These are phyloP conservation scores for Rhizoctonia solani DNA, from an alignment of 1,284 basidiomycete species.

Conservation along the genomic window DNA sequence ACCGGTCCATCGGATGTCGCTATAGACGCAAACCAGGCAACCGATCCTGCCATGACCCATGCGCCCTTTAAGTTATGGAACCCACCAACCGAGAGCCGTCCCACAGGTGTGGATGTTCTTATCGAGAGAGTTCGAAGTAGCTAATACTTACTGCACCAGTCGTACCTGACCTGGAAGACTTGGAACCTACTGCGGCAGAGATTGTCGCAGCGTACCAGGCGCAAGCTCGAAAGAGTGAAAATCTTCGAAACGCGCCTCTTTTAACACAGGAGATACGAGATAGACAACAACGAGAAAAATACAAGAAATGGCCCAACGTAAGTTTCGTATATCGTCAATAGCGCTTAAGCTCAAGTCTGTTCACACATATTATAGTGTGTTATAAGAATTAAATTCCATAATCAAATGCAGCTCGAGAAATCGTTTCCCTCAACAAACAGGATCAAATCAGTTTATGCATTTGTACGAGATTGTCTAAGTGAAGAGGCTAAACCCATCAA, in stretches of 20 bases:
- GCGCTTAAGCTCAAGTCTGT: constrained; percentile 2
- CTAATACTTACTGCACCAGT: constrained; percentile 54
- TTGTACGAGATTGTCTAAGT: constrained; percentile 71
- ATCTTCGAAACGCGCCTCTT: constrained; percentile 76
- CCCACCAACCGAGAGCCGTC: constrained; percentile 20
- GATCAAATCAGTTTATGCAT: constrained; percentile 79
- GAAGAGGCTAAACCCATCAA: constrained; percentile 75
- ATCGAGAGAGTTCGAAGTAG: not conserved
- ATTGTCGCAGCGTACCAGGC: constrained; percentile 68
- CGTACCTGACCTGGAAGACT: constrained; percentile 54
- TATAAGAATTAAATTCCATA: constrained; percentile 79
- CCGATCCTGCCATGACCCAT: not conserved
- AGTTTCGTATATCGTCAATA: constrained; percentile 42
- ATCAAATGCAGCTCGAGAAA: constrained; percentile 82
- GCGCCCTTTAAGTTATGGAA: constrained; percentile 35
- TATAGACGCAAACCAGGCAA: not conserved
- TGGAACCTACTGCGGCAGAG: constrained; percentile 74
- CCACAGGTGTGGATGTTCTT: constrained; percentile 12
- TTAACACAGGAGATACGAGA: constrained; percentile 71
- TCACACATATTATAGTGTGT: constrained; percentile 57
- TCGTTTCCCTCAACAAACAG: constrained; percentile 74
- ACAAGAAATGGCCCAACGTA: constrained; percentile 73
- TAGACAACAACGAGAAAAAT: constrained; percentile 62
- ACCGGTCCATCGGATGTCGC: not conserved
- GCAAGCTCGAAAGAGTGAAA: constrained; percentile 62